These are phyloP conservation scores for Aegilops speltoides DNA, from an alignment of 176 grass and related monocot species.

Conservation along the genomic window DNA sequence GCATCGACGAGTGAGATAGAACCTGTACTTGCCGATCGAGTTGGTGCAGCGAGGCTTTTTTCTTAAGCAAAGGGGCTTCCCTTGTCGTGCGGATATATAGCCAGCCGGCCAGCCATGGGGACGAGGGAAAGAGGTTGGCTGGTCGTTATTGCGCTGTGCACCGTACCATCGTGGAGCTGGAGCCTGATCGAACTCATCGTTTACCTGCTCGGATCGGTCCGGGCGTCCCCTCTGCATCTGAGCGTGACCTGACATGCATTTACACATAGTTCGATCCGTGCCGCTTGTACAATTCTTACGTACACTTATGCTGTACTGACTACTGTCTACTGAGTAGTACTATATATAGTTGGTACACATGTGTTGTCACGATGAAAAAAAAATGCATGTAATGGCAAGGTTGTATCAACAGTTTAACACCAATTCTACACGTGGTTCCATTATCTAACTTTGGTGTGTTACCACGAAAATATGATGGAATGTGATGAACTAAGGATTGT, in stretches of 20 bases:
- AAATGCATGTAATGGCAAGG: too few species aligned
- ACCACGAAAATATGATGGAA: not conserved
- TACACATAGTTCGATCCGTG: not conserved
- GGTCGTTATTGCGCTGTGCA: constrained; percentile 38
- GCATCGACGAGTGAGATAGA: constrained; percentile 40
- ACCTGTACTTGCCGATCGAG: not conserved
- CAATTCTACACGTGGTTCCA: too few species aligned
- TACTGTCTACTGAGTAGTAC: too few species aligned
- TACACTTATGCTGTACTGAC: not conserved
- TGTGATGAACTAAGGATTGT: not conserved
- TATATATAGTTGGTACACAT: too few species aligned
- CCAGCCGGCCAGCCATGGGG: not conserved
- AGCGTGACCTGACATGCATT: not conserved
- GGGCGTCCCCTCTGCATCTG: constrained; percentile 8
- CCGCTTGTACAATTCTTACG: not conserved
- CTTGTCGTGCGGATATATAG: constrained; percentile 49
- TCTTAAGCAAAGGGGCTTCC: constrained; percentile 37
- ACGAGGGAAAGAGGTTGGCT: constrained; percentile 29
- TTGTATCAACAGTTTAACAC: too few species aligned
- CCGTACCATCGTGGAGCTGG: constrained; percentile 1
- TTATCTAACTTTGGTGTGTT: not conserved
- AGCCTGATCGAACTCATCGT: not conserved
- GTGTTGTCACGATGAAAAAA: too few species aligned
- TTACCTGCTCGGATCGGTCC: not conserved
- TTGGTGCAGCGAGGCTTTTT: constrained; percentile 30